Percentiles rank a stretch among this genome's conserved stretches.
phyloP scores from a whole-genome alignment of 2,329 filamentous ascomycete species.

The Moelleriella libera region DNA sequence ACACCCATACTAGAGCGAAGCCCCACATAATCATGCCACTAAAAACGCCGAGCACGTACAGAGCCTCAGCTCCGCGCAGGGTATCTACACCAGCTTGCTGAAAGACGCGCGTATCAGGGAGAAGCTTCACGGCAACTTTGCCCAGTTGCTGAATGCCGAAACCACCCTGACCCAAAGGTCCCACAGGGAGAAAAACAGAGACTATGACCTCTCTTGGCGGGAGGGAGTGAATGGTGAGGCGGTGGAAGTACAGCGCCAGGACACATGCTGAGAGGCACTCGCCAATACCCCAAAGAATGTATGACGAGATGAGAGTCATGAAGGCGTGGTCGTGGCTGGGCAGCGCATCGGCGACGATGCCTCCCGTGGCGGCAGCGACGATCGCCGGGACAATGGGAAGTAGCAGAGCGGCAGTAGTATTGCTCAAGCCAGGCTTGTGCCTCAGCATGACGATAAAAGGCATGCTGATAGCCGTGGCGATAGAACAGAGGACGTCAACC shows the following conservation, averaged over 20 bases:
- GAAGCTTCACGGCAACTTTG: conserved; percentile 26
- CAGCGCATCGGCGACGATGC: conserved; percentile 47
- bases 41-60: conserved; percentile 43
- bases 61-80: conserved; percentile 22
- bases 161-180: conserved; percentile 52
- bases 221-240: conserved; percentile 50
- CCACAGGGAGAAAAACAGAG: conserved; percentile 52
- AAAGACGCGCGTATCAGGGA: conserved; percentile 28
- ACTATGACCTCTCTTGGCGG: conserved; percentile 54
- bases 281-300: conserved; percentile 55
- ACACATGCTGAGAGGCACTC: conserved; percentile 43
- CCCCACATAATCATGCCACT: conserved; percentile 28
- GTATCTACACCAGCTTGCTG: conserved; percentile 21
- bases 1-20: conserved; percentile 28
- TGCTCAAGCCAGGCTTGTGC: conserved; percentile 31
- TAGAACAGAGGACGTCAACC: conserved; percentile 36
- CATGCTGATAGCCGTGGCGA: conserved; percentile 38
- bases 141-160: conserved; percentile 41
- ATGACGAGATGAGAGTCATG: conserved; percentile 48
- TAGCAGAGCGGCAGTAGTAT: conserved; percentile 50
- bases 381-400: conserved; percentile 54
- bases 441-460: conserved; percentile 40
- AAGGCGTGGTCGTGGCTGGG: conserved; percentile 39
- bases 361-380: conserved; percentile 50
- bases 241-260: conserved; percentile 55